Evolutionary conservation across 352 stramenopile species (phyloP), one percentile per base, ranked within the genome.

Genomic region (Blastocystis sp.): DNA sequence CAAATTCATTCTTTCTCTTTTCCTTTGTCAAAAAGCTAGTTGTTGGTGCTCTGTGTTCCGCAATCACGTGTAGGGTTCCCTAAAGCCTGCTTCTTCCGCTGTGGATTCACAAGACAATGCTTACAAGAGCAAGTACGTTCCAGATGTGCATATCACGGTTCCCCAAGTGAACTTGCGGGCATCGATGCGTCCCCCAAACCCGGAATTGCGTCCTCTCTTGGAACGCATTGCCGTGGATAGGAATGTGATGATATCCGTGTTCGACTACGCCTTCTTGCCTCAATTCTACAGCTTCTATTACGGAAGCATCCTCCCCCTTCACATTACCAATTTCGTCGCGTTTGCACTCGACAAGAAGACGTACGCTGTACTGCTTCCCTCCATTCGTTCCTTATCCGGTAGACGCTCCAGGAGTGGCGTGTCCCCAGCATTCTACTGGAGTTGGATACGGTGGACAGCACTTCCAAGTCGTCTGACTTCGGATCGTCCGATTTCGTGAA

Each of bases 211-310:
- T 59, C 74, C 74, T 23, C 17, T 88, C 5, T 60, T 88, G 9
- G 61, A 76, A 34, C 28, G 66, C 48, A 52, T 79, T 1, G 14
- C 78, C 19, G 23, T 88, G 2, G n/a, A 88, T 23, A 77, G 66
- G 41, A 76, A 88, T 40, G 67, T 88, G 38, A 88, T 88, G n/a
- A 88, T 88, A 69, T 88, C 64, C 3, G 64, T 88, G 17, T 88
- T 88, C n/a, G 78, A 88, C 45, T 79, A 78, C 78, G 45, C 78
- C 2, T 88, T 79, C 34, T 48, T 88, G 45, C 34, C 40, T 17
- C 78, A 88, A 23, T 88, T 88, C 53, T 79, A 53, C 45, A 77
- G 52, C 34, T 88, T 88, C 38, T 88, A 88, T 34, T 38, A 88
- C 60, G 66, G 62, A 9, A 88, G 78, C 45, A 74, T 88, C 56